Evolutionary conservation across 2,329 filamentous ascomycete genomes (phyloP).

Genomic region (Juglanconis oblonga): DNA sequence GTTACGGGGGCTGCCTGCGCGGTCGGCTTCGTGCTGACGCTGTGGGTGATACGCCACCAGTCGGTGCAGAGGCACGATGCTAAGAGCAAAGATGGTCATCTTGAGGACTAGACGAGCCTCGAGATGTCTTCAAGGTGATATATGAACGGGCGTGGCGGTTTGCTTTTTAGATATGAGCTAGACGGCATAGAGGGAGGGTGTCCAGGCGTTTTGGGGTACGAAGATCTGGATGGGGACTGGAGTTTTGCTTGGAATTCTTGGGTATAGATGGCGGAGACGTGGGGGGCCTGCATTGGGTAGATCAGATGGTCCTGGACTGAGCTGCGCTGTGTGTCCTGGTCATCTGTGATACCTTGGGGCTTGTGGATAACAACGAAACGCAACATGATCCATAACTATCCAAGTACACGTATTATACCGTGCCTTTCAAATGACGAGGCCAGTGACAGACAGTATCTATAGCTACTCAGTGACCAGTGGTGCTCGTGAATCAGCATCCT

Average conservation of each 20-base stretch:
- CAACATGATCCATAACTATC: too few relatives aligned
- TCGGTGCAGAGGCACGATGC: slow-evolving; percentile 36
- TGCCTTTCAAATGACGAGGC: too few relatives aligned
- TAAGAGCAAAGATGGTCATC: slow-evolving; percentile 30
- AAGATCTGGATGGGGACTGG: neutral
- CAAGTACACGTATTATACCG: too few relatives aligned
- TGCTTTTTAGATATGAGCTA: neutral
- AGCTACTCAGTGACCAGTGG: too few relatives aligned
- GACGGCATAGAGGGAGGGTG: neutral
- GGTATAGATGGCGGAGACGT: neutral
- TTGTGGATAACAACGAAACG: too few relatives aligned
- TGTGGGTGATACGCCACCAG: slow-evolving; percentile 68
- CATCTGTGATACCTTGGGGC: too few relatives aligned
- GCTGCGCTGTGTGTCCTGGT: too few relatives aligned
- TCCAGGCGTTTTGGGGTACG: neutral
- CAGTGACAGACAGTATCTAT: too few relatives aligned
- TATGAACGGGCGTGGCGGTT: neutral
- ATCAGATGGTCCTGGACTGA: neutral
- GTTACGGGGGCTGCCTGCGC: slow-evolving; percentile 72
- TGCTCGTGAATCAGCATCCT: too few relatives aligned
- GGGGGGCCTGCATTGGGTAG: neutral
- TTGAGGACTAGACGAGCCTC: slow-evolving; percentile 30
- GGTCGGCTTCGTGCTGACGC: slow-evolving; percentile 64
- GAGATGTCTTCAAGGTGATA: neutral
- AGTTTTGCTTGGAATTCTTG: neutral